Conservation (phyloP, 78 protist genomes). For the Pelomyxa schiedti region DNA sequence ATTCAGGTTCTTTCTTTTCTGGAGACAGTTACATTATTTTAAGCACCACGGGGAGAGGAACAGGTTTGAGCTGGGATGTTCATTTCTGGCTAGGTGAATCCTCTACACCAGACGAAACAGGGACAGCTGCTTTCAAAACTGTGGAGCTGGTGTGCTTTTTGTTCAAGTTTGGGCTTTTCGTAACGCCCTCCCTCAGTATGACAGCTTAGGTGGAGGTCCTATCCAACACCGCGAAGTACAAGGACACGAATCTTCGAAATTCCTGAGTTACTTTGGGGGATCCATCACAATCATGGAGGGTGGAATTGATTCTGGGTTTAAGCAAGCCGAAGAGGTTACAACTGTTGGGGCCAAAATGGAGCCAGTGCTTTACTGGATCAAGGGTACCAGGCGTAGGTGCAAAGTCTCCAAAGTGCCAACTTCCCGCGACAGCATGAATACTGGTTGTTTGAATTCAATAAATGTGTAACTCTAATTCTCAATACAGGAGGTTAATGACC, state of each 20-base stretch:
- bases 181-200: too few species aligned
- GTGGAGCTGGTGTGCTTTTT: slow-evolving; percentile 68
- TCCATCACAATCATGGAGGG: slow-evolving; percentile 15
- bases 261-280: slow-evolving; percentile 13
- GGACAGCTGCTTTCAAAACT: slow-evolving; percentile 69
- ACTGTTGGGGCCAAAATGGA: too few species aligned
- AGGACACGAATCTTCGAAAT: slow-evolving; percentile 11
- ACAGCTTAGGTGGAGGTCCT: slow-evolving; percentile 19
- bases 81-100: slow-evolving; percentile 66
- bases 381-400: slow-evolving; percentile 17
- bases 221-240: slow-evolving; percentile 33
- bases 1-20: slow-evolving; percentile 22
- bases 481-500: too few species aligned
- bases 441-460: neutral
- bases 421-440: slow-evolving; percentile 5
- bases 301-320: slow-evolving; percentile 15
- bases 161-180: too few species aligned
- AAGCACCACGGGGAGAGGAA: slow-evolving; percentile 11
- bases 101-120: slow-evolving; percentile 61
- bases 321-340: slow-evolving; percentile 9
- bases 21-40: slow-evolving; percentile 73
- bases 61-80: slow-evolving; percentile 2
- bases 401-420: slow-evolving; percentile 32
- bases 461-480: neutral
- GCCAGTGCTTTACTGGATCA: slow-evolving; percentile 31